These are phyloP conservation scores for Peterozyma toletana DNA, from an alignment of 805 yeast genomes.

Conservation along the genomic window DNA sequence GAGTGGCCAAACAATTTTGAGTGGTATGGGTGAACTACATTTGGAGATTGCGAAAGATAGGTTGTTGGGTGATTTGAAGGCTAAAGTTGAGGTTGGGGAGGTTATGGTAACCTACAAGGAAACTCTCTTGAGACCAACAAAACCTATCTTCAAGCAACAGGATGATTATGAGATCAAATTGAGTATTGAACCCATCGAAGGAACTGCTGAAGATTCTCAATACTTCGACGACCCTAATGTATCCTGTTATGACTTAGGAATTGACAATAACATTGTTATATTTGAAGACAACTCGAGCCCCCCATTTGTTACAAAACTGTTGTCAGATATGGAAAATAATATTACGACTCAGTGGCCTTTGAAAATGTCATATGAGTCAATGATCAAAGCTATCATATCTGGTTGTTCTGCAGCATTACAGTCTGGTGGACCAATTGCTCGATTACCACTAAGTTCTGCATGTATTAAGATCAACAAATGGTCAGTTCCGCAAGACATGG, in stretches of 20 bases:
- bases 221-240: conserved; percentile 31
- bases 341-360: conserved; percentile 42
- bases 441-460: conserved; percentile 52
- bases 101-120: conserved; percentile 91
- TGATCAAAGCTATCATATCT: conserved; percentile 47
- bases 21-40: conserved; percentile 98
- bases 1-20: conserved; percentile 77
- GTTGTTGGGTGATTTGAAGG: conserved; percentile 73
- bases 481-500: conserved; percentile 45
- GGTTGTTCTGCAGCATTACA: conserved; percentile 59
- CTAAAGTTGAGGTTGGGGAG: conserved; percentile 71
- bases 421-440: conserved; percentile 57
- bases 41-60: conserved; percentile 82
- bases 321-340: conserved; percentile 11
- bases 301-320: conserved; percentile 13
- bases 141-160: conserved; percentile 11
- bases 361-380: conserved; percentile 33
- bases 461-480: conserved; percentile 46
- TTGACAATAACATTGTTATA: conserved; percentile 40
- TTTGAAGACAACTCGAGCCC: conserved; percentile 24
- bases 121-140: conserved; percentile 27
- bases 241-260: conserved; percentile 21
- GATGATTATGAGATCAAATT: conserved; percentile 15
- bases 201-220: conserved; percentile 20
- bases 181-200: conserved; percentile 24